Evolutionary conservation across 2,329 filamentous ascomycete genomes (phyloP).

Genomic region (Fusarium begoniae): DNA sequence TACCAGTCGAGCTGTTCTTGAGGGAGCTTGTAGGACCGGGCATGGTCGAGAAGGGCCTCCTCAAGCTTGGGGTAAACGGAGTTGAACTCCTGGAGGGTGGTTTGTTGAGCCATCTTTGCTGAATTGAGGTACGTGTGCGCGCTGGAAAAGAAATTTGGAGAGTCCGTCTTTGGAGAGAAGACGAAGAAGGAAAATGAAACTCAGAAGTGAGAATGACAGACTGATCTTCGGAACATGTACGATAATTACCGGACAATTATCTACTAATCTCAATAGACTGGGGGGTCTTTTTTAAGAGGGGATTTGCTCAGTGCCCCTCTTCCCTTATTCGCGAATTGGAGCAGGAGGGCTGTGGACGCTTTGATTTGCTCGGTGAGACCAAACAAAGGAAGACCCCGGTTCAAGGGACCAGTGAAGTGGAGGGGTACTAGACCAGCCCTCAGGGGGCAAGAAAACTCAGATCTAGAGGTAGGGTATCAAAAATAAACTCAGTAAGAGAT

Average conservation of each 20-base stretch:
- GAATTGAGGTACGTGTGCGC: not conserved
- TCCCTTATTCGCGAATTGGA: constrained; percentile 32
- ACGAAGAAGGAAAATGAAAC: constrained; percentile 1
- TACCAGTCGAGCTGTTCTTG: constrained; percentile 86
- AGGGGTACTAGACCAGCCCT: not conserved
- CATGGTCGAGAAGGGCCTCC: constrained; percentile 81
- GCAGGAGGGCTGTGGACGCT: constrained; percentile 2
- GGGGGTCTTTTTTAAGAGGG: not conserved
- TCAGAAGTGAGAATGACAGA: constrained; percentile 11
- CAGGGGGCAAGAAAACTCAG: too few relatives aligned
- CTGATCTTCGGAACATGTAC: constrained; percentile 24
- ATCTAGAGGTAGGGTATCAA: too few relatives aligned
- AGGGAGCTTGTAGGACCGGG: constrained; percentile 84
- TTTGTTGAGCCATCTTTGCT: constrained; percentile 70
- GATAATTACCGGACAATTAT: constrained; percentile 36
- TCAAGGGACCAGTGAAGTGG: not conserved
- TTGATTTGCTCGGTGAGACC: constrained; percentile 39
- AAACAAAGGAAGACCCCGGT: constrained; percentile 21
- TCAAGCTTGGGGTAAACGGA: constrained; percentile 87
- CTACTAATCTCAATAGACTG: not conserved
- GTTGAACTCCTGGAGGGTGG: constrained; percentile 88
- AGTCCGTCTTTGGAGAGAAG: constrained; percentile 19
- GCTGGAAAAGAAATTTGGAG: not conserved
- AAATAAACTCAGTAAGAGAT: too few relatives aligned
- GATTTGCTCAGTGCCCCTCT: constrained; percentile 35